Percentiles rank a stretch among this genome's conserved stretches.
phyloP scores from a whole-genome alignment of 2,329 filamentous ascomycete species.

The Neurospora crassa region DNA sequence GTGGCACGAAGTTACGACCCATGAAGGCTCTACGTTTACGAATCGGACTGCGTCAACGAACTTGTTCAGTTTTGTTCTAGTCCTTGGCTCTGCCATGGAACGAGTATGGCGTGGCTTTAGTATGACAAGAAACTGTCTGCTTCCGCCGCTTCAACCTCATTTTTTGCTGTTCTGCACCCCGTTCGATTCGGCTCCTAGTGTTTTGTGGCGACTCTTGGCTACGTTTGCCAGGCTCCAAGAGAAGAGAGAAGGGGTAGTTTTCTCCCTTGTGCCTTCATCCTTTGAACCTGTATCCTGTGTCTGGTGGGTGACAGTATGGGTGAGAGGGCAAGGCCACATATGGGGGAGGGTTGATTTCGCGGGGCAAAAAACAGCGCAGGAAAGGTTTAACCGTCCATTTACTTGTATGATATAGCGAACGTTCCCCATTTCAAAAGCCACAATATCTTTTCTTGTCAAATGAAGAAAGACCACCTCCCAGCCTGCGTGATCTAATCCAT shows the following conservation, averaged over 20 bases:
- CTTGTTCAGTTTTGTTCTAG: neutral
- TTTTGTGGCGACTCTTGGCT: neutral
- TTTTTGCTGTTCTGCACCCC: neutral
- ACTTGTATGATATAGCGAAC: neutral
- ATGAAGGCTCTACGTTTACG: conserved; percentile 14
- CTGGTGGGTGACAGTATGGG: neutral
- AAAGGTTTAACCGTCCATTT: neutral
- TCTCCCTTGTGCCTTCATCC: neutral
- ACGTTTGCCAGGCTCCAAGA: neutral
- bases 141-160: neutral
- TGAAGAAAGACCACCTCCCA: neutral
- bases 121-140: neutral
- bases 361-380: neutral
- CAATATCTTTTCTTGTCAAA: neutral
- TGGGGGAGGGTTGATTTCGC: neutral
- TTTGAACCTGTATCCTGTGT: neutral
- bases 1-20: conserved; percentile 19
- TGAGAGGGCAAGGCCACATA: neutral
- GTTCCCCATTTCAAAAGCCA: neutral
- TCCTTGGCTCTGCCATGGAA: neutral
- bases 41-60: neutral
- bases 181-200: neutral
- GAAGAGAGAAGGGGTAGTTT: neutral
- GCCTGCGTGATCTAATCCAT: neutral
- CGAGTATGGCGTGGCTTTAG: neutral